Percentiles rank a stretch among this genome's conserved stretches.
phyloP scores from a whole-genome alignment of 208 protist species.

The Leishmania tropica region DNA sequence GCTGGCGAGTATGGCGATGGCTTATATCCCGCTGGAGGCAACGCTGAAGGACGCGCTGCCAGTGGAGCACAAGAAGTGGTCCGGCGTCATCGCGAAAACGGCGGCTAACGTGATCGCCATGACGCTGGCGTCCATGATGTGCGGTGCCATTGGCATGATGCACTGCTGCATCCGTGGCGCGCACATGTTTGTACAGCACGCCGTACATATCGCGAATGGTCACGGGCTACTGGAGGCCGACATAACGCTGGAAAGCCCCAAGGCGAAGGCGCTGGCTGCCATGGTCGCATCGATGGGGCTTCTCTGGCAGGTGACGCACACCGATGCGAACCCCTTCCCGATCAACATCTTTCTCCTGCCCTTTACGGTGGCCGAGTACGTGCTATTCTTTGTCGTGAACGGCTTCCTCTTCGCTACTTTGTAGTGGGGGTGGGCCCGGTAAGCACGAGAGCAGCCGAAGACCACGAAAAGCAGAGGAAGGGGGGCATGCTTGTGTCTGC shows the following conservation, averaged over 20 bases:
- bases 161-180: constrained; percentile 71
- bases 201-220: constrained; percentile 40
- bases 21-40: constrained; percentile 49
- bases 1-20: constrained; percentile 47
- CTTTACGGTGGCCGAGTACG: constrained; percentile 52
- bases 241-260: constrained; percentile 39
- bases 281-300: constrained; percentile 68
- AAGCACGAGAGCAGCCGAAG: neutral
- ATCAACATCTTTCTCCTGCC: constrained; percentile 79
- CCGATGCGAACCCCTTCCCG: constrained; percentile 68
- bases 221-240: constrained; percentile 48
- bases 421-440: neutral
- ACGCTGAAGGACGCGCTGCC: constrained; percentile 55
- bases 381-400: constrained; percentile 37
- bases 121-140: constrained; percentile 39
- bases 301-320: constrained; percentile 67
- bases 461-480: neutral
- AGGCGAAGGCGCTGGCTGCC: constrained; percentile 43
- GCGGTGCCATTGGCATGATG: constrained; percentile 43
- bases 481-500: neutral
- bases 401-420: constrained; percentile 35
- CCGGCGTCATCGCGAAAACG: constrained; percentile 35
- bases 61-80: constrained; percentile 55
- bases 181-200: constrained; percentile 49
- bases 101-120: constrained; percentile 40